A percentile compares a stretch with the other conserved stretches of the same genome.
Evolutionary conservation across 2,329 filamentous ascomycete genomes (phyloP).

Genomic region (Nemania bipapillata): DNA sequence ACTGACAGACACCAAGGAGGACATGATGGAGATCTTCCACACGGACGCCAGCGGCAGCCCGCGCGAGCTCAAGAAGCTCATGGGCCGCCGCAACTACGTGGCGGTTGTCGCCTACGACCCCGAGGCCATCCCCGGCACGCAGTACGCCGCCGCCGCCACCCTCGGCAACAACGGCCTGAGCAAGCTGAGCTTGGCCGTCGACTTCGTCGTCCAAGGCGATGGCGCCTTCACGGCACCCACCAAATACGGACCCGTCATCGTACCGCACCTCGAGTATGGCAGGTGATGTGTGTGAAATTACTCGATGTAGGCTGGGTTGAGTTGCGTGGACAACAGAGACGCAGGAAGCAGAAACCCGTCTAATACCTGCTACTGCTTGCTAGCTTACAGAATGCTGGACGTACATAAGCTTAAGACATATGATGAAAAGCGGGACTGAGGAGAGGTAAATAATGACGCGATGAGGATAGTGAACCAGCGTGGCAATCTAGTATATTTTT

Average conservation of each 20-base stretch:
- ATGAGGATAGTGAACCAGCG: neutral
- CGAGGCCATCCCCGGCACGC: constrained; percentile 67
- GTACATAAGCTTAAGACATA: neutral
- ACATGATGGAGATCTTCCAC: constrained; percentile 99
- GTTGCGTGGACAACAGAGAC: too few species aligned
- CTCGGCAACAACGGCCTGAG: constrained; percentile 60
- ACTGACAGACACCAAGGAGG: constrained; percentile 93
- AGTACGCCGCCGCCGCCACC: constrained; percentile 48
- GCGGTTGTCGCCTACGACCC: constrained; percentile 95
- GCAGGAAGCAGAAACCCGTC: too few species aligned
- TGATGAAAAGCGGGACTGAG: neutral
- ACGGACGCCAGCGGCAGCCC: constrained; percentile 86
- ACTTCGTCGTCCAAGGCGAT: constrained; percentile 97
- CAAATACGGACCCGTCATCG: constrained; percentile 96
- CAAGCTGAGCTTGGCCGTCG: constrained; percentile 87
- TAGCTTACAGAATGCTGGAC: neutral
- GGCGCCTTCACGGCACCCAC: constrained; percentile 82
- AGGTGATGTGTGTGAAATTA: constrained; percentile 54
- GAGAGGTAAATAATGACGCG: neutral
- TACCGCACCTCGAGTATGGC: constrained; percentile 84
- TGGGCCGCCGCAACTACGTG: constrained; percentile 92
- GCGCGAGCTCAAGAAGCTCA: constrained; percentile 88
- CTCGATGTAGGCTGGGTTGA: too few species aligned
- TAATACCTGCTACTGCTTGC: neutral
- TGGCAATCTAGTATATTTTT: neutral